Base-by-base conservation (phyloP, 345 rosid species). In the Iberis pinnata region DNA sequence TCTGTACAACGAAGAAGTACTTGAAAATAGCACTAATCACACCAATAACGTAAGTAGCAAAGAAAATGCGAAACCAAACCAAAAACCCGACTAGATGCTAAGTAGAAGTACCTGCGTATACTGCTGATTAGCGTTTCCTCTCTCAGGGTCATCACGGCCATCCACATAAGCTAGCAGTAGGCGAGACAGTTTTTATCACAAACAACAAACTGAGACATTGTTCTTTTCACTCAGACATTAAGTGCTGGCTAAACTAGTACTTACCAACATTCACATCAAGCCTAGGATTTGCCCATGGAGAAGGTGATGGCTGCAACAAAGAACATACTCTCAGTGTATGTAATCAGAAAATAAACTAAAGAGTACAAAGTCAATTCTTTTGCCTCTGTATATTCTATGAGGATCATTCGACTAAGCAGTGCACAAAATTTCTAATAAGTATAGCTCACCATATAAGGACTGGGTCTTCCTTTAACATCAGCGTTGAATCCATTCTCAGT, bases 221-320 rank as follows among this genome's bases (percentile, higher is more conserved):
- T 13, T 53, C 11, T 16, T 44, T 43, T 11, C 4, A 38, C 11
- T 22, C 13, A 33, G 45, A 38, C 22, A 44, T 17, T 56, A 43
- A 31, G n/a, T 46, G 46, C 43, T 41, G 35, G 55, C 13, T 36
- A 35, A 49, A 12, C 31, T 37, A 49, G 48, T 45, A 76, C 99
- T 80, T 74, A 86, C 97, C 99, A 59, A 92, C 84, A 60, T 92
- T 92, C 56, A 92, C 99, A 83, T 92, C 99, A 44, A 78, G 84
- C 78, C 95, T 88, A 54, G 73, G 94, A 61, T 70, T 80, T 44
- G 74, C 59, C 99, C 97, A 92, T 18, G 97, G 81, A 44, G 96
- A 88, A 58, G 98, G 94, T 59, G 97, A 65, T 64, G 60, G 95
- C 98, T 88, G 81, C 63, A 6, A 44, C 32, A 54, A 29, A 63